phyloP scores from a whole-genome alignment of 1,139 yeast species.

The Nakaseomyces sp. region DNA sequence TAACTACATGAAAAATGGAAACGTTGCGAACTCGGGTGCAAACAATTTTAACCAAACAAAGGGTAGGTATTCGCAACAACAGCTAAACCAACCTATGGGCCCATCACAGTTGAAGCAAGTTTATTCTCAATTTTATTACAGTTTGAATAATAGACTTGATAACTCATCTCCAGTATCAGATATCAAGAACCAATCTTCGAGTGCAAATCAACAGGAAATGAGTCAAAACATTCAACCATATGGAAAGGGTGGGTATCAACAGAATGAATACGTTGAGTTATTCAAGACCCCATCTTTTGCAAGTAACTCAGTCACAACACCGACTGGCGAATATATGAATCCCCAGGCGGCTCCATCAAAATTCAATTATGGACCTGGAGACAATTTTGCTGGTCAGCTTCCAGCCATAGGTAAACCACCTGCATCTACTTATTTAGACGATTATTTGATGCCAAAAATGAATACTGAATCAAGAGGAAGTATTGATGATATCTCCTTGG shows the following conservation, averaged over 20 bases:
- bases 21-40: not conserved
- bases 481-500: not conserved
- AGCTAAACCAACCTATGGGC: slow-evolving; percentile 10
- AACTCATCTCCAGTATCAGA: not conserved
- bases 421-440: not conserved
- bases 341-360: not conserved
- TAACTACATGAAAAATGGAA: not conserved
- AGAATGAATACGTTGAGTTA: not conserved
- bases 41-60: slow-evolving; percentile 8
- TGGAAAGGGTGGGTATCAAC: not conserved
- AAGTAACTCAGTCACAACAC: not conserved
- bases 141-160: slow-evolving; percentile 6
- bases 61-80: slow-evolving; percentile 1
- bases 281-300: not conserved
- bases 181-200: not conserved
- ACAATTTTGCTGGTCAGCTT: not conserved
- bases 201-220: not conserved
- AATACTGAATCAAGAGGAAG: not conserved
- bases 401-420: too few relatives aligned
- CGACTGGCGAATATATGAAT: not conserved
- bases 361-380: not conserved
- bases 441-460: not conserved
- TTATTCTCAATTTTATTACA: slow-evolving; percentile 23
- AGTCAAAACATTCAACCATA: not conserved
- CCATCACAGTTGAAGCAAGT: slow-evolving; percentile 21